These are phyloP conservation scores for Helianthus tuberosus DNA, from an alignment of 129 eudicot species.

Conservation along the genomic window DNA sequence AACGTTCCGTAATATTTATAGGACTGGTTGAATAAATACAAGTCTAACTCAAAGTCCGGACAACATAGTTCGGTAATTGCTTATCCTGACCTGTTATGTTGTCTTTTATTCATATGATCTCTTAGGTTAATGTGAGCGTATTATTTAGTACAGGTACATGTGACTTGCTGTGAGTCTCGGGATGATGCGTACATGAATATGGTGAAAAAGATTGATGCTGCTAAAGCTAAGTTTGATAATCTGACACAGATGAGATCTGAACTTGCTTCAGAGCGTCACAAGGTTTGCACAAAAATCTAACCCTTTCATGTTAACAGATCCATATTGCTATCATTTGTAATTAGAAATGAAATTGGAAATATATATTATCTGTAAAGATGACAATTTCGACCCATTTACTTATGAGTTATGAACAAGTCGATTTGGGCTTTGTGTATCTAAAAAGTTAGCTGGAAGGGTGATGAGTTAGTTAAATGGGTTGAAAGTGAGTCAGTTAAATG, in stretches of 20 bases:
- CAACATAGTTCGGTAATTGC: conserved; percentile 32
- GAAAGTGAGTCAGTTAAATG: background rate
- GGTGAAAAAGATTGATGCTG: conserved; percentile 47
- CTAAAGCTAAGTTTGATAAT: conserved; percentile 53
- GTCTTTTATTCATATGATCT: background rate
- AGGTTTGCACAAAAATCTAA: conserved; percentile 44
- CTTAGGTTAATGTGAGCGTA: background rate
- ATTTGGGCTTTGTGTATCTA: background rate
- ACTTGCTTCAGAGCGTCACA: conserved; percentile 50
- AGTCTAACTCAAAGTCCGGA: conserved; percentile 33
- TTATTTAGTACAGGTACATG: background rate
- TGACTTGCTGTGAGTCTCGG: conserved; percentile 34
- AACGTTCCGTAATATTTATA: conserved; percentile 21
- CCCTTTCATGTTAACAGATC: conserved; percentile 6
- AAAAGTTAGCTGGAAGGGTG: background rate
- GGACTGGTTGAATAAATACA: conserved; percentile 49
- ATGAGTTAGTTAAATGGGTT: background rate
- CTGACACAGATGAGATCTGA: conserved; percentile 42
- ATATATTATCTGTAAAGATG: background rate
- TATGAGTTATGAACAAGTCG: background rate
- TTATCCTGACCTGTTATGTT: background rate
- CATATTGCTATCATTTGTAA: conserved; percentile 10
- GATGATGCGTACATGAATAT: conserved; percentile 38
- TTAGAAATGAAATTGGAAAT: too few species aligned
- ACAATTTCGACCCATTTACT: background rate